These are phyloP conservation scores for Trametes cubensis DNA, from an alignment of 768 basidiomycete genomes.

Conservation along the genomic window DNA sequence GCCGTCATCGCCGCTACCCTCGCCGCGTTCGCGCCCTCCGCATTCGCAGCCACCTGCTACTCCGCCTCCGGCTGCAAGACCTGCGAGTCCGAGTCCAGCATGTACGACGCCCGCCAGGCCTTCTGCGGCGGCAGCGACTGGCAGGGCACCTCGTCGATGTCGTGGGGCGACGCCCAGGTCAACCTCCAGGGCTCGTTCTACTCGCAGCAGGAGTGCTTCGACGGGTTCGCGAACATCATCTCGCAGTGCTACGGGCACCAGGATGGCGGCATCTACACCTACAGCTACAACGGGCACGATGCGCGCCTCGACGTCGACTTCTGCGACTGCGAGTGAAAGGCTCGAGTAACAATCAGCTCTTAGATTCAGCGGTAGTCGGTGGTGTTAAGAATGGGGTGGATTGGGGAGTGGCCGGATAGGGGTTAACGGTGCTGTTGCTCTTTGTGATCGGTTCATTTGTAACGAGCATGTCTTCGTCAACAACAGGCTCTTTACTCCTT, in stretches of 20 bases:
- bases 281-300: neutral
- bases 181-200: neutral
- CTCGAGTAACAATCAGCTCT: too few species aligned
- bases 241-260: neutral
- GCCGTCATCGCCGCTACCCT: neutral
- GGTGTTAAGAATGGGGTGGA: too few species aligned
- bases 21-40: neutral
- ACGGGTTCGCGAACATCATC: slow-evolving; percentile 9
- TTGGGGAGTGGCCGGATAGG: too few species aligned
- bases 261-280: neutral
- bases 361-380: too few species aligned
- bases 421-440: too few species aligned
- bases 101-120: neutral
- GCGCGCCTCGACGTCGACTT: slow-evolving; percentile 8
- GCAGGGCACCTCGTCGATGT: neutral
- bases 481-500: too few species aligned
- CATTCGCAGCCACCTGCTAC: slow-evolving; percentile 7
- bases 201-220: slow-evolving; percentile 1
- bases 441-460: too few species aligned
- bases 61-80: neutral
- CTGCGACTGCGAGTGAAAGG: slow-evolving; percentile 1
- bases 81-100: neutral
- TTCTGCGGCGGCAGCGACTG: neutral
- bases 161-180: neutral
- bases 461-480: too few species aligned